These are phyloP conservation scores for Puccinia sorghi DNA, from an alignment of 1,284 basidiomycete species.

Conservation along the genomic window DNA sequence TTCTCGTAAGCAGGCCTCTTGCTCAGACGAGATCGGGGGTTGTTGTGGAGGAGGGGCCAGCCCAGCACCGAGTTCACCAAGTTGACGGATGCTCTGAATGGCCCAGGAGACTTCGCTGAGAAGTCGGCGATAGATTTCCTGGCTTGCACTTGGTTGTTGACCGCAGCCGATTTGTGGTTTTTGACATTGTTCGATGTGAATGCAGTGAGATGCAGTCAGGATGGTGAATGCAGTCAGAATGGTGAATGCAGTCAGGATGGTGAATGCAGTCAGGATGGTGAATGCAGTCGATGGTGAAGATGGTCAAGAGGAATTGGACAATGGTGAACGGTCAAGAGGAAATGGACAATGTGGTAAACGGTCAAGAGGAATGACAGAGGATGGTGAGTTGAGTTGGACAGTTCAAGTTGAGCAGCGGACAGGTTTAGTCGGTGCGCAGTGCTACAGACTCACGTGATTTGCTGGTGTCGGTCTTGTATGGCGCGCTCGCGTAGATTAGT, in stretches of 20 bases:
- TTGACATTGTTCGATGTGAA: not conserved
- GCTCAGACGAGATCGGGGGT: conserved; percentile 6
- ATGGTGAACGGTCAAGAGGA: not conserved
- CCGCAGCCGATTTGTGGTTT: not conserved
- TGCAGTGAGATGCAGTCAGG: not conserved
- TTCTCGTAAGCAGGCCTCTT: conserved; percentile 34
- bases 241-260: not conserved
- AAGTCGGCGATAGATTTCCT: conserved; percentile 28
- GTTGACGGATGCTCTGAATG: conserved; percentile 32
- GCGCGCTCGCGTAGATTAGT: conserved; percentile 20
- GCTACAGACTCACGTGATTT: conserved; percentile 28
- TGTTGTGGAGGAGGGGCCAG: conserved; percentile 8
- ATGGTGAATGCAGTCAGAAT: not conserved
- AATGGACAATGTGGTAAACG: not conserved
- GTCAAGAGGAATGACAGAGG: not conserved
- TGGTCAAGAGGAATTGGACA: not conserved
- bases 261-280: not conserved
- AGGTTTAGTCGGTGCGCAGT: conserved; percentile 16
- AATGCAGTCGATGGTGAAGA: no score
- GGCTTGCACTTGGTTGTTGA: conserved; percentile 2
- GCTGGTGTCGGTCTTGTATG: conserved; percentile 13
- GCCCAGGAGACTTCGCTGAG: conserved; percentile 41
- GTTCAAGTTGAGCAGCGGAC: not conserved
- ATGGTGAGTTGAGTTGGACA: not conserved
- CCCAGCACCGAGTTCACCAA: conserved; percentile 35